These are phyloP conservation scores for Syzygium syzygioides DNA, from an alignment of 441 rosid genomes.

Conservation along the genomic window DNA sequence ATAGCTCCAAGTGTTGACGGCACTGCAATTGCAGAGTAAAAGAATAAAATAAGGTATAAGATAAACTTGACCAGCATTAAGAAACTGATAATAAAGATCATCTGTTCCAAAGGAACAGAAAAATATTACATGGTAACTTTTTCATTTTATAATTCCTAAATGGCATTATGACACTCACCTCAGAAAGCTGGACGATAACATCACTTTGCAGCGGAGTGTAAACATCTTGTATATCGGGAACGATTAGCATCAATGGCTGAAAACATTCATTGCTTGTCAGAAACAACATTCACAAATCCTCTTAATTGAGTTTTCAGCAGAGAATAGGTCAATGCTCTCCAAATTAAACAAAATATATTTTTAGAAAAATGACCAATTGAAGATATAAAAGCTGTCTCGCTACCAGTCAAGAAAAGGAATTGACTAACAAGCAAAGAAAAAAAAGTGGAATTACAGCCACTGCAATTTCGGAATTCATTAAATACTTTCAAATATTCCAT, in stretches of 20 bases:
- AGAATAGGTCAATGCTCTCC: background rate
- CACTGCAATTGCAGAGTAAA: constrained; percentile 49
- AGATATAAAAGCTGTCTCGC: background rate
- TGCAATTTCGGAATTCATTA: background rate
- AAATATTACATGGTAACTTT: background rate
- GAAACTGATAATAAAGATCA: background rate
- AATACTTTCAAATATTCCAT: background rate
- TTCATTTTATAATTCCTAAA: background rate
- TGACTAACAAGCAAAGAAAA: background rate
- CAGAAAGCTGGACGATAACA: constrained; percentile 68
- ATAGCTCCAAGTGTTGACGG: constrained; percentile 88
- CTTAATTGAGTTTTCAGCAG: background rate
- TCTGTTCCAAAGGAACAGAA: background rate
- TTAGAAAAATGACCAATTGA: background rate
- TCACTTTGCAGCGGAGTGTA: constrained; percentile 83
- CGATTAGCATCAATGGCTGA: constrained; percentile 90
- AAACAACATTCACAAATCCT: background rate
- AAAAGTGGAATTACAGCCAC: background rate
- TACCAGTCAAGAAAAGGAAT: background rate
- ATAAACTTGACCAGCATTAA: background rate
- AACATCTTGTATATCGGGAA: constrained; percentile 83
- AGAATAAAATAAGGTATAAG: constrained; percentile 1
- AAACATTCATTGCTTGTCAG: constrained; percentile 1
- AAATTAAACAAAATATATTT: background rate
- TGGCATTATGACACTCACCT: constrained; percentile 42